These are phyloP conservation scores for Oryza brachyantha DNA, from an alignment of 176 grass and related monocot genomes.

Conservation along the genomic window DNA sequence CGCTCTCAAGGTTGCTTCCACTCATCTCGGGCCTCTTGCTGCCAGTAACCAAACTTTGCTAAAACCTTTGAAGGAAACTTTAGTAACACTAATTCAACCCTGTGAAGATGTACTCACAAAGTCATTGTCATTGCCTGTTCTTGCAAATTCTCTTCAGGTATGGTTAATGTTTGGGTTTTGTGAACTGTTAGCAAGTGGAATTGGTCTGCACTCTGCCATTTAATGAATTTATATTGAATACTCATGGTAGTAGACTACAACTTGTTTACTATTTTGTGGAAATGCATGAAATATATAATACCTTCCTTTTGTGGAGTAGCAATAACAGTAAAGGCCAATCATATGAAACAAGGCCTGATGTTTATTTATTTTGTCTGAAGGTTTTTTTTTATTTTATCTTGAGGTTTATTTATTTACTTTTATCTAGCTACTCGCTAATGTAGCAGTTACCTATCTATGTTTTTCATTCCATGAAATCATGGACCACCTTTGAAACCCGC, in stretches of 20 bases:
- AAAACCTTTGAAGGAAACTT: slow-evolving; percentile 99
- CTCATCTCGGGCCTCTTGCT: slow-evolving; percentile 82
- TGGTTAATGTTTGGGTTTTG: slow-evolving; percentile 14
- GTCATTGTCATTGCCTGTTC: slow-evolving; percentile 63
- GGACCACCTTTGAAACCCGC: not conserved
- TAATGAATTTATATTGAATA: not conserved
- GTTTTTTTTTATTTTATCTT: not conserved
- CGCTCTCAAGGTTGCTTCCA: slow-evolving; percentile 70
- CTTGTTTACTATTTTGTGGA: not conserved
- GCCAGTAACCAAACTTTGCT: slow-evolving; percentile 72
- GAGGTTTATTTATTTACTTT: not conserved
- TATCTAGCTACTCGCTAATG: not conserved
- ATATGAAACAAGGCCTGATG: not conserved
- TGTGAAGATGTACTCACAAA: slow-evolving; percentile 65
- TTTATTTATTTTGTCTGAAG: not conserved
- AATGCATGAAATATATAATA: not conserved
- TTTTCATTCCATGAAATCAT: not conserved
- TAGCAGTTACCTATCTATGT: not conserved
- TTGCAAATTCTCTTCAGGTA: slow-evolving; percentile 93
- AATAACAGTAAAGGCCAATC: not conserved
- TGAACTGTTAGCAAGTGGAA: not conserved
- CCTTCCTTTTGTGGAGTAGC: slow-evolving; percentile 18
- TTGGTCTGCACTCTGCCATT: not conserved
- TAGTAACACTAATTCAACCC: slow-evolving; percentile 66
- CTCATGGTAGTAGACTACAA: not conserved